These are phyloP conservation scores for Primulina tabacum DNA, from an alignment of 257 asterid species.

Conservation along the genomic window DNA sequence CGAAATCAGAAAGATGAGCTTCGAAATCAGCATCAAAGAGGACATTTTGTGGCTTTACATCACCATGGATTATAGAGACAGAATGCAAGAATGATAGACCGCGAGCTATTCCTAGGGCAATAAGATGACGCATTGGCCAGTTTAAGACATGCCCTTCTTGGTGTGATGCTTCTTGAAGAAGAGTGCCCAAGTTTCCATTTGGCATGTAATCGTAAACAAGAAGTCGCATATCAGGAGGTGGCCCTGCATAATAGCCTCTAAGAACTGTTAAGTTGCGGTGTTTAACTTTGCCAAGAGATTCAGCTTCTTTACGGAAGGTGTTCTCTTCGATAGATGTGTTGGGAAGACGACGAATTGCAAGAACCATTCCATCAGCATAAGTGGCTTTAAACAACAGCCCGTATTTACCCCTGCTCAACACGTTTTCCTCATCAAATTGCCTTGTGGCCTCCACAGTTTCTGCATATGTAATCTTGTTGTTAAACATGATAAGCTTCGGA, in stretches of 20 bases:
- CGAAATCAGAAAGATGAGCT: constrained; percentile 77
- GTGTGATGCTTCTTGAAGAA: constrained; percentile 83
- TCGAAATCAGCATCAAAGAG: constrained; percentile 92
- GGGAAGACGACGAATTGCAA: constrained; percentile 72
- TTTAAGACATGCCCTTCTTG: constrained; percentile 87
- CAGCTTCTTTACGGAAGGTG: constrained; percentile 72
- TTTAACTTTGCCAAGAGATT: constrained; percentile 66
- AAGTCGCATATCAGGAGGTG: constrained; percentile 70
- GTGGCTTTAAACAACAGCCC: constrained; percentile 71
- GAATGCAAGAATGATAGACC: constrained; percentile 72
- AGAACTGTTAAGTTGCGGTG: constrained; percentile 78
- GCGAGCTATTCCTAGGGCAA: constrained; percentile 79
- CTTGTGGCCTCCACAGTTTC: constrained; percentile 86
- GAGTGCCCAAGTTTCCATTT: constrained; percentile 67
- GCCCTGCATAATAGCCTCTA: constrained; percentile 80
- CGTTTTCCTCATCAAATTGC: constrained; percentile 87
- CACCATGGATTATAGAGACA: constrained; percentile 51
- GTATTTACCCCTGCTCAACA: constrained; percentile 62
- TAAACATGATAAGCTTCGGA: constrained; percentile 77
- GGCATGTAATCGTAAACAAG: constrained; percentile 85
- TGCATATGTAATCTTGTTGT: constrained; percentile 65
- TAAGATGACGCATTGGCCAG: constrained; percentile 93
- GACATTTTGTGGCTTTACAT: constrained; percentile 71
- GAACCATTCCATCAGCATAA: constrained; percentile 86
- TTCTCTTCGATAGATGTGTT: constrained; percentile 54